phyloP scores from a whole-genome alignment of 2,329 filamentous ascomycete species.

The Cercospora zeae-maydis region DNA sequence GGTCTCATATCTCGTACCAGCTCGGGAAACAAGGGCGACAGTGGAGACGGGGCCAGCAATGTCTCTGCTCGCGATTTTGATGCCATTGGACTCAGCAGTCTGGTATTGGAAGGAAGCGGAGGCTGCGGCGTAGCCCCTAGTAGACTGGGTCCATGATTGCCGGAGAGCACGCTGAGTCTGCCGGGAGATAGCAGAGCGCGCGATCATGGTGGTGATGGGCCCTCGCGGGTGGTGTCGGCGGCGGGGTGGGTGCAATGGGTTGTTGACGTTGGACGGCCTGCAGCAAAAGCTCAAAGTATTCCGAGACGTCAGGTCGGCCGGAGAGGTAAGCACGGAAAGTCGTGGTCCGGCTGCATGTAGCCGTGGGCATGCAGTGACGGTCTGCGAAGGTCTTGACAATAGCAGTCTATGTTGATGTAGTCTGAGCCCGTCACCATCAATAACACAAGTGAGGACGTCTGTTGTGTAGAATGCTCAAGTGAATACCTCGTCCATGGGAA shows the following conservation, averaged over 20 bases:
- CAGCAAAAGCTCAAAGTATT: slow-evolving; percentile 13
- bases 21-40: slow-evolving; percentile 87
- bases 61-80: slow-evolving; percentile 92
- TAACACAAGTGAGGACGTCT: background rate
- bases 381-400: background rate
- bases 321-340: slow-evolving; percentile 10
- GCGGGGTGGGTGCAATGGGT: slow-evolving; percentile 20
- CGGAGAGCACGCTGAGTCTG: slow-evolving; percentile 61
- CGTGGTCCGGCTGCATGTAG: background rate
- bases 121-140: slow-evolving; percentile 62
- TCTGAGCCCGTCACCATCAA: background rate
- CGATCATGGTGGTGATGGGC: slow-evolving; percentile 54
- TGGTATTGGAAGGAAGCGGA: slow-evolving; percentile 82
- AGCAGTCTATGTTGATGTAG: background rate
- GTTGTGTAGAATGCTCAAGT: background rate
- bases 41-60: slow-evolving; percentile 83
- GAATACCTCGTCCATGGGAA: background rate
- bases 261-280: slow-evolving; percentile 9
- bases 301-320: slow-evolving; percentile 6
- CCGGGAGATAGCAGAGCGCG: slow-evolving; percentile 62
- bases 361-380: background rate
- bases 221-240: slow-evolving; percentile 26
- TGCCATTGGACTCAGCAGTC: slow-evolving; percentile 75
- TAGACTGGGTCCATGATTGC: slow-evolving; percentile 56
- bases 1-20: slow-evolving; percentile 87